Base-by-base conservation (phyloP, 2,329 filamentous ascomycete genomes). In the Niveomyces coronatus region DNA sequence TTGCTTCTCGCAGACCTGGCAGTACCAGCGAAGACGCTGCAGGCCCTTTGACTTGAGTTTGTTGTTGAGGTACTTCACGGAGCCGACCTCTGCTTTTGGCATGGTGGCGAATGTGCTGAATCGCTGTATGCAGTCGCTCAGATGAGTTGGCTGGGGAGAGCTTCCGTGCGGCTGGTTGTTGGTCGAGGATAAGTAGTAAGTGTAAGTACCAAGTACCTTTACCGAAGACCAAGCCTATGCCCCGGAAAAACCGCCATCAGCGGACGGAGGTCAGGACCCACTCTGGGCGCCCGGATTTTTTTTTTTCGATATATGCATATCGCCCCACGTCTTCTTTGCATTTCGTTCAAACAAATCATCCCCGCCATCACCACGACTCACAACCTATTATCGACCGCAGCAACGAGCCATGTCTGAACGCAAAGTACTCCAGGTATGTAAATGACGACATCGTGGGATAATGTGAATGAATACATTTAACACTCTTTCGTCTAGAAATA, bases 31-130 rank as follows among this genome's bases (percentile, higher is more conserved):
- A 38, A 98, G 68, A 6, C 89, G 74, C 53, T 91, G 82, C 9
- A 78, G 62, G 39, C 79, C 79, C 57, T 85, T 82, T 45, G 77
- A 74, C 63, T 94, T 95, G 67, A 94, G 80, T 63, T 87, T 82
- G 65, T 96, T 96, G 62, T 75, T 78, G 43, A 96, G 73, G 58
- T 85, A 76, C 64, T 95, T 96, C n/a, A 82, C 86, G 40, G 81
- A 85, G 46, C 91, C 91, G 38, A 85, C 79, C 67, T 96, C 91
- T 52, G 91, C 91, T 67, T 85, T 85, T 37, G 82, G 81, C 89
- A 96, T 96, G 37, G 56, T 81, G 65, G 30, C 23, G 18, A 19
- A 4, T 28, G 26, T 6, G 26, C 7, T n/a, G 26, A 24, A 8
- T 7, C 26, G 26, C 26, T 6, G n/a, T 8, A 6, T 8, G 26